A percentile compares a stretch with the other conserved stretches of the same genome.
phyloP scores from a whole-genome alignment of 768 basidiomycete species.

The Suillus brevipes region DNA sequence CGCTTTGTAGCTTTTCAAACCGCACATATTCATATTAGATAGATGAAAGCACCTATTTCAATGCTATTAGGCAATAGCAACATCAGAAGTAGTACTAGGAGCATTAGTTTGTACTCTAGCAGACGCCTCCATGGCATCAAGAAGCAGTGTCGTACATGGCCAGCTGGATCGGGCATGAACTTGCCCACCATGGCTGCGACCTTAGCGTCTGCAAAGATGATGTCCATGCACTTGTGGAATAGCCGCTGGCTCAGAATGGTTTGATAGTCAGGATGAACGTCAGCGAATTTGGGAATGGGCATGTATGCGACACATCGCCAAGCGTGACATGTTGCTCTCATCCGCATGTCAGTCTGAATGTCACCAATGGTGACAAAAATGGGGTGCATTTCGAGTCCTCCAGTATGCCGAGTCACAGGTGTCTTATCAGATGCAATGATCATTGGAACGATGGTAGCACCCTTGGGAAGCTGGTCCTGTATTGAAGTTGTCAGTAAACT shows the following conservation, averaged over 20 bases:
- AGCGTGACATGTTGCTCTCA: slow-evolving; percentile 11
- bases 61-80: too few species aligned
- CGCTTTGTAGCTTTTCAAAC: too few species aligned
- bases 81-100: too few species aligned
- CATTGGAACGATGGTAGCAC: not conserved
- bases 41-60: too few species aligned
- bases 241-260: slow-evolving; percentile 29
- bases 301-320: slow-evolving; percentile 26
- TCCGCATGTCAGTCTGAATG: slow-evolving; percentile 9
- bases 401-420: not conserved
- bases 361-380: not conserved
- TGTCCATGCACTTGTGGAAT: slow-evolving; percentile 33
- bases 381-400: not conserved
- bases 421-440: slow-evolving; percentile 8
- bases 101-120: too few species aligned
- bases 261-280: slow-evolving; percentile 20
- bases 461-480: not conserved
- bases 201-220: slow-evolving; percentile 29
- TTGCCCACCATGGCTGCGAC: slow-evolving; percentile 24
- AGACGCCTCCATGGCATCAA: too few species aligned
- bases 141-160: slow-evolving; percentile 5
- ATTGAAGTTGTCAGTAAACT: not conserved
- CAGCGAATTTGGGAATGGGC: slow-evolving; percentile 26
- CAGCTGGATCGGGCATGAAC: slow-evolving; percentile 26
- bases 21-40: too few species aligned